Conservation (phyloP, 202 grass and related monocot species). For the Panicum hallii region DNA sequence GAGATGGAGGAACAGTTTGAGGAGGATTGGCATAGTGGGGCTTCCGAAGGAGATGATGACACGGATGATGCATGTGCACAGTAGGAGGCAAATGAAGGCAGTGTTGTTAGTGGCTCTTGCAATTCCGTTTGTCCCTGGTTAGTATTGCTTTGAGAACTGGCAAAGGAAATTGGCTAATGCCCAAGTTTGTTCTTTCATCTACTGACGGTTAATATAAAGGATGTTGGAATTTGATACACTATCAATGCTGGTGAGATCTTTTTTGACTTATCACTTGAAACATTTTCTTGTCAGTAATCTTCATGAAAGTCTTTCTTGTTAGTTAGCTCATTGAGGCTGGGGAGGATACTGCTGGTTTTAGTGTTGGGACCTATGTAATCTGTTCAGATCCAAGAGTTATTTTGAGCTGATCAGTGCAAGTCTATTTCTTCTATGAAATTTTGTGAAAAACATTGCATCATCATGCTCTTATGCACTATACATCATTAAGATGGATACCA, state of each 20-base stretch:
- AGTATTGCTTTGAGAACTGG: conserved; percentile 11
- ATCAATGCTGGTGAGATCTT: background rate
- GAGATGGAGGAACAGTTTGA: conserved; percentile 22
- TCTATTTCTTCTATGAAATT: background rate
- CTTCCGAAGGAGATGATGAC: conserved; percentile 24
- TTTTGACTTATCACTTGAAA: conserved; percentile 30
- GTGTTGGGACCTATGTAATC: too few relatives aligned
- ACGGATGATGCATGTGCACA: background rate
- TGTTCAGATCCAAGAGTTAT: too few relatives aligned
- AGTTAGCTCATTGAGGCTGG: too few relatives aligned
- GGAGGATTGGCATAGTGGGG: background rate
- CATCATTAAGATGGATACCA: background rate
- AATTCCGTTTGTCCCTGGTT: conserved; percentile 7
- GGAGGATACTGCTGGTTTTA: too few relatives aligned
- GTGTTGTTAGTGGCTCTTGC: background rate
- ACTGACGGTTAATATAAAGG: conserved; percentile 19
- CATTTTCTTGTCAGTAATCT: background rate
- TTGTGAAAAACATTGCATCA: background rate
- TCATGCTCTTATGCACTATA: background rate
- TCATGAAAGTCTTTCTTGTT: too few relatives aligned
- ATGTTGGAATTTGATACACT: background rate
- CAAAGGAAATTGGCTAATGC: background rate
- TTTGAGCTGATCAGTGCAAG: conserved; percentile 8
- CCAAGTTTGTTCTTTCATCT: background rate
- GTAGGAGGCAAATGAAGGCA: background rate